Conservation (phyloP, 306 rosid genomes). For the Rubus parviflorus region DNA sequence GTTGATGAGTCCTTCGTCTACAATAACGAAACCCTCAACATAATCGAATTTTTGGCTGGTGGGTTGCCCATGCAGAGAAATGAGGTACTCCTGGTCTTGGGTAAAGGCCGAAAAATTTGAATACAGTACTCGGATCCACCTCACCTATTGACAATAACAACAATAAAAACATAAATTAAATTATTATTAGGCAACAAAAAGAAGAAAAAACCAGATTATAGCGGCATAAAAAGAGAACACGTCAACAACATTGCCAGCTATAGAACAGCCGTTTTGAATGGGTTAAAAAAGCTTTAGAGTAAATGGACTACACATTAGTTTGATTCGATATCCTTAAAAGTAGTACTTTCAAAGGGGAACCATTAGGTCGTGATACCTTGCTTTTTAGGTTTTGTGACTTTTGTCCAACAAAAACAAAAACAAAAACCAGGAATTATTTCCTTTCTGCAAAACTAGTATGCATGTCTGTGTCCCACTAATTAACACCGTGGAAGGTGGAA, state of each 20-base stretch:
- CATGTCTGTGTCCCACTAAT: constrained; percentile 31
- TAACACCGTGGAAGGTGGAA: not conserved
- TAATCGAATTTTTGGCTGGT: constrained; percentile 67
- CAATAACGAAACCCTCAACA: constrained; percentile 93
- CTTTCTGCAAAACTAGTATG: constrained; percentile 5
- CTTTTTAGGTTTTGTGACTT: constrained; percentile 30
- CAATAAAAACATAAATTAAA: not conserved
- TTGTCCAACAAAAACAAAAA: constrained; percentile 17
- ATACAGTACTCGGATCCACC: constrained; percentile 89
- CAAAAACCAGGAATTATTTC: constrained; percentile 8
- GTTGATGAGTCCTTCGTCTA: constrained; percentile 84
- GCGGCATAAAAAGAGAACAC: constrained; percentile 9
- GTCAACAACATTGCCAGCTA: constrained; percentile 51
- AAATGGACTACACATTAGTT: not conserved
- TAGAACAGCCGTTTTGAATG: constrained; percentile 34
- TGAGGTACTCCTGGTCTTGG: constrained; percentile 77
- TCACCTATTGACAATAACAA: constrained; percentile 52
- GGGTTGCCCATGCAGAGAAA: constrained; percentile 69
- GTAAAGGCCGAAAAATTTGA: constrained; percentile 69
- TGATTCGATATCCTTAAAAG: constrained; percentile 8
- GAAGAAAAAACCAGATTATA: constrained; percentile 14
- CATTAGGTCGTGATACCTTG: constrained; percentile 22
- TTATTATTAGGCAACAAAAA: not conserved
- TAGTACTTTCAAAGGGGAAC: not conserved
- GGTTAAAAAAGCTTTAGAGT: constrained; percentile 13